Base-by-base conservation (phyloP, 192 early-diverging fungal species). In the Linnemannia zychae region DNA sequence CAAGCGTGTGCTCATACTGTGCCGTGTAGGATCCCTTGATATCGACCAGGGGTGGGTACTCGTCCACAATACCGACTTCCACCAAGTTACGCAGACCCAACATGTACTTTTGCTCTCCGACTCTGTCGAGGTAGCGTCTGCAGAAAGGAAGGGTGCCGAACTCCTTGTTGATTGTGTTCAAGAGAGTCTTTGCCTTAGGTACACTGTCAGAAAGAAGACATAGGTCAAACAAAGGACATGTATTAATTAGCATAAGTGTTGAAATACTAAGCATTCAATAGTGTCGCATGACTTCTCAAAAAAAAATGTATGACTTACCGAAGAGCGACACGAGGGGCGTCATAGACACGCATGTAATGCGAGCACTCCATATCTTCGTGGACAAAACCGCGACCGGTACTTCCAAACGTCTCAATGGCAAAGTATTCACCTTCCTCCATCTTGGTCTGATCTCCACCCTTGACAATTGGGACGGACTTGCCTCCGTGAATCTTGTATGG, bases 401-500 rank as follows among this genome's bases (percentile, higher is more conserved):
- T 95, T 72, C 97, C 98, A 82, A 99, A 99, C 5, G 98, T 99
- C 88, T 99, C 98, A 74, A 99, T 98, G 69, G 98, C 98, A 84
- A 95, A 96, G 67, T 93, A 91, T 90, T 99, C 97, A 71, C 95
- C 96, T 84, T 99, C 97, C 90, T 99, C 98, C 96, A 99, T 96
- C 84, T 97, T 97, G 7, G 97, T 98, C 52, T 93, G 88, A 81
- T 98, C 97, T 46, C 93, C 90, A 63, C 93, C 94, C 34, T 93
- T 93, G 22, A 99, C 94, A 87, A 99, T 99, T 3, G 98, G 98
- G 22, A 99, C 96, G 16, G 94, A 95, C 84, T 99, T 99, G 73
- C 96, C 96, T 50, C 89, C 95, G 86, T 99, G 98, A 80, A 99
- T 99, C 57, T 91, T 90, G 86, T 99, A 99, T 15, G 88, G 92